Evolutionary conservation across 2,329 filamentous ascomycete genomes (phyloP), one percentile per base, ranked within the genome.

Genomic region (Alternaria brassicicola): DNA sequence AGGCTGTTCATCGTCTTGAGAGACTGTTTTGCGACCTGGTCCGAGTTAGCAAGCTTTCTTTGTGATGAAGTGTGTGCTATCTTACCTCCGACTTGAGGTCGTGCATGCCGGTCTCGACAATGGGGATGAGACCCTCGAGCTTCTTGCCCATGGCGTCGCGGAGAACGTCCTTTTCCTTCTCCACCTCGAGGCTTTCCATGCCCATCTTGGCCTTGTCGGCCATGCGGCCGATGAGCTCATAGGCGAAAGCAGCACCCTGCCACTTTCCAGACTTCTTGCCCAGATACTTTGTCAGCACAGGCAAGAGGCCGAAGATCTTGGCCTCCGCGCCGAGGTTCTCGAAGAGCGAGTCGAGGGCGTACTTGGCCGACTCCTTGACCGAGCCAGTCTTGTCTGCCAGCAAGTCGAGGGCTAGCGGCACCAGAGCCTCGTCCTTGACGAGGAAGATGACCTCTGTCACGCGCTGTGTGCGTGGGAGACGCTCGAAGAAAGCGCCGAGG

Each of bases 101-200:
- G 80, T 97, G 93, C 94, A 99, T 98, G 69, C 92, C 92, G 52
- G 84, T 85, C 80, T 98, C 95, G 56, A 96, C 93, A 41, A 97
- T 82, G 23, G 95, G 95, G 63, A 99, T 98, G 68, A 99, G 82
- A 49, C 87, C 85, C 66, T 94, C 93, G 52, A 98, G 84, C 78
- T 89, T 90, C 75, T 88, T 89, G 65, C 96, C 94, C 91, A 99
- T 94, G 46, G 91, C 85, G 70, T 96, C 92, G 65, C 95, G 88
- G 57, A 99, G 84, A 46, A 97, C 82, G 73, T 98, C 94, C 83
- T 97, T 96, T 71, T 92, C 88, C 57, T 86, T 83, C 64, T 96
- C 92, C 75, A 95, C 89, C 74, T 97, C 93, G 78, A 90, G 89
- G 72, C 87, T 91, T 59, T 91, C 93, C 62, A 91, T 86, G 54